Percentiles rank a stretch among this genome's conserved stretches.
phyloP scores from a whole-genome alignment of 2,329 filamentous ascomycete species.

The Xylaria multiplex region DNA sequence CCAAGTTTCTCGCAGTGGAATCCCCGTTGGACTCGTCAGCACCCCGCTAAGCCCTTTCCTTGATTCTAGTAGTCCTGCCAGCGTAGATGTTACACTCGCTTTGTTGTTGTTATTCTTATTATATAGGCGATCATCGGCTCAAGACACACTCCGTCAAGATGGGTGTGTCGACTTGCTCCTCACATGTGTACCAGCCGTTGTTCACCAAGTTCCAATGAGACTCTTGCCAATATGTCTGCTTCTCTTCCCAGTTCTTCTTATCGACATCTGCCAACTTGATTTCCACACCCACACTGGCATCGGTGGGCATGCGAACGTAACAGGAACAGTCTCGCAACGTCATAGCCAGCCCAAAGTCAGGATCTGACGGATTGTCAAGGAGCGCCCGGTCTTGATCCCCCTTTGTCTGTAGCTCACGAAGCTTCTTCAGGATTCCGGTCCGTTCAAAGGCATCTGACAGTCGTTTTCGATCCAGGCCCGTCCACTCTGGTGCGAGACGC shows the following conservation, averaged over 20 bases:
- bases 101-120: slow-evolving; percentile 26
- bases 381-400: slow-evolving; percentile 59
- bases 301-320: slow-evolving; percentile 68
- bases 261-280: slow-evolving; percentile 80
- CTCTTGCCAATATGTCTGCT: slow-evolving; percentile 74
- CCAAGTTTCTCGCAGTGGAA: neutral
- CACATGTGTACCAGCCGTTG: slow-evolving; percentile 72
- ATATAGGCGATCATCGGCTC: slow-evolving; percentile 31
- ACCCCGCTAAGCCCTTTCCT: neutral
- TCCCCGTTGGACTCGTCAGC: neutral
- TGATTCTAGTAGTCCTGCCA: slow-evolving; percentile 1
- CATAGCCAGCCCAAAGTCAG: slow-evolving; percentile 75
- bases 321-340: slow-evolving; percentile 83
- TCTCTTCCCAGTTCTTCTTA: slow-evolving; percentile 74
- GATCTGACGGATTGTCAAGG: slow-evolving; percentile 51
- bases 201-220: slow-evolving; percentile 71
- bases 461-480: slow-evolving; percentile 47
- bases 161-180: slow-evolving; percentile 39
- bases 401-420: slow-evolving; percentile 50
- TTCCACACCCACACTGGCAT: slow-evolving; percentile 52
- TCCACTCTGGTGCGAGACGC: slow-evolving; percentile 51
- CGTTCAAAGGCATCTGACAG: slow-evolving; percentile 53
- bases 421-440: slow-evolving; percentile 52
- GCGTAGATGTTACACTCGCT: neutral
- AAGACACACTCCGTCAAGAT: slow-evolving; percentile 48